Conservation (phyloP, 257 asterid species). For the Handroanthus guayacan region DNA sequence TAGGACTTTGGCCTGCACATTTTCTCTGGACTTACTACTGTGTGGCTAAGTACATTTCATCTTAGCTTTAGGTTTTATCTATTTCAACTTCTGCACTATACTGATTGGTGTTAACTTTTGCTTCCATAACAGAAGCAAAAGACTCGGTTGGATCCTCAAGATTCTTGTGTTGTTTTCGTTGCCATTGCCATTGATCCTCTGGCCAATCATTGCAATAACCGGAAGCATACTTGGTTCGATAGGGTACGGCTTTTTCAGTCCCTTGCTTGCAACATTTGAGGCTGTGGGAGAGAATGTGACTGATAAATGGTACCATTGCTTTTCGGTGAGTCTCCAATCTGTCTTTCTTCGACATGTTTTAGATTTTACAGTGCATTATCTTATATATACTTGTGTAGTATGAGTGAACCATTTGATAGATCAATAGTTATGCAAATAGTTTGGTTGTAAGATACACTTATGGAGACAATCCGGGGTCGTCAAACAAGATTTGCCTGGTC, state of each 20-base stretch:
- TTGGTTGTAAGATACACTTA: no score
- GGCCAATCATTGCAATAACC: slow-evolving; percentile 65
- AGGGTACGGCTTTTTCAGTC: slow-evolving; percentile 80
- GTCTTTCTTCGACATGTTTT: not conserved
- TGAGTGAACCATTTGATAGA: no score
- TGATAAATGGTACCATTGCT: slow-evolving; percentile 69
- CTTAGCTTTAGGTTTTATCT: not conserved
- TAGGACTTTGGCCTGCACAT: slow-evolving; percentile 94
- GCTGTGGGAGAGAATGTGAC: slow-evolving; percentile 71
- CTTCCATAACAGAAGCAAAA: slow-evolving; percentile 59
- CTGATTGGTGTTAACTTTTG: not conserved
- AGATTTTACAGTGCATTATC: no score
- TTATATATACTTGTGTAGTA: no score
- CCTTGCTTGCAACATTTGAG: slow-evolving; percentile 88
- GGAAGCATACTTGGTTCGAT: slow-evolving; percentile 83
- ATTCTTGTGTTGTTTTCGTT: slow-evolving; percentile 50
- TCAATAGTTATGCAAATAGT: no score
- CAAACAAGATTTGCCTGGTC: no score
- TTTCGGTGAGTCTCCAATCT: slow-evolving; percentile 55
- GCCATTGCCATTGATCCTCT: slow-evolving; percentile 70
- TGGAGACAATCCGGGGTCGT: no score
- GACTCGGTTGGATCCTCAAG: slow-evolving; percentile 83
- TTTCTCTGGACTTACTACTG: slow-evolving; percentile 84
- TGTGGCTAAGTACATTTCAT: slow-evolving; percentile 59
- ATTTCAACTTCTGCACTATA: not conserved